Conservation (phyloP, 2,329 filamentous ascomycete species). For the Fusarium humuli region DNA sequence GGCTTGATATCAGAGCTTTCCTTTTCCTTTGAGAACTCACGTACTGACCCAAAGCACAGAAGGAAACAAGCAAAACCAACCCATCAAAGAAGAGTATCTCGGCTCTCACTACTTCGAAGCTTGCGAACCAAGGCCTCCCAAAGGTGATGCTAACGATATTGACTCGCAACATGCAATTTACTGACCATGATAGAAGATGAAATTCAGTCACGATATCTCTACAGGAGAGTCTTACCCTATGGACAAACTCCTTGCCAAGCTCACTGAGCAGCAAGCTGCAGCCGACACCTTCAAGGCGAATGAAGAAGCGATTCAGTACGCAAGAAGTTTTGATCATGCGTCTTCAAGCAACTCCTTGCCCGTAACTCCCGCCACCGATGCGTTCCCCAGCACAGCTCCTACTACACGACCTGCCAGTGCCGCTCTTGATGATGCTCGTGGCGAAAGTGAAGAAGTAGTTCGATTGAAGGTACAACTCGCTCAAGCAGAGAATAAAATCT, state of each 20-base stretch:
- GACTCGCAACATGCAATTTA: constrained; percentile 22
- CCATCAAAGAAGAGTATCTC: constrained; percentile 58
- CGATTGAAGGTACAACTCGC: constrained; percentile 78
- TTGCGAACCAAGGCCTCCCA: constrained; percentile 65
- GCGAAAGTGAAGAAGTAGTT: constrained; percentile 68
- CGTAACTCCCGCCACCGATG: constrained; percentile 71
- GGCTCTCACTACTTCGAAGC: constrained; percentile 64
- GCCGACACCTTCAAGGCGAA: constrained; percentile 62
- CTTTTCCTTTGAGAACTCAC: neutral
- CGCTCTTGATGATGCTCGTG: constrained; percentile 56
- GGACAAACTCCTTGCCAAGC: constrained; percentile 78
- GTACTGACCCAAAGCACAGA: constrained; percentile 12
- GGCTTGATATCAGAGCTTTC: neutral
- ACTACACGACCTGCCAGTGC: constrained; percentile 66
- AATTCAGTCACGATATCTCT: constrained; percentile 59
- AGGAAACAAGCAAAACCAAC: constrained; percentile 38
- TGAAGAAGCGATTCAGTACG: constrained; percentile 54
- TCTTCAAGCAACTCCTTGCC: constrained; percentile 70
- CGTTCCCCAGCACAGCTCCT: constrained; percentile 60
- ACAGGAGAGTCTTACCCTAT: constrained; percentile 64
- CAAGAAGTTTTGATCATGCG: constrained; percentile 58
- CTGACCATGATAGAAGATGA: constrained; percentile 57
- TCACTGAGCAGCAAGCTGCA: constrained; percentile 76
- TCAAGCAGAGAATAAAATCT: constrained; percentile 76
- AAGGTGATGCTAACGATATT: constrained; percentile 58